phyloP scores from a whole-genome alignment of 2,329 filamentous ascomycete genomes.

The Colletotrichum cuscutae region DNA sequence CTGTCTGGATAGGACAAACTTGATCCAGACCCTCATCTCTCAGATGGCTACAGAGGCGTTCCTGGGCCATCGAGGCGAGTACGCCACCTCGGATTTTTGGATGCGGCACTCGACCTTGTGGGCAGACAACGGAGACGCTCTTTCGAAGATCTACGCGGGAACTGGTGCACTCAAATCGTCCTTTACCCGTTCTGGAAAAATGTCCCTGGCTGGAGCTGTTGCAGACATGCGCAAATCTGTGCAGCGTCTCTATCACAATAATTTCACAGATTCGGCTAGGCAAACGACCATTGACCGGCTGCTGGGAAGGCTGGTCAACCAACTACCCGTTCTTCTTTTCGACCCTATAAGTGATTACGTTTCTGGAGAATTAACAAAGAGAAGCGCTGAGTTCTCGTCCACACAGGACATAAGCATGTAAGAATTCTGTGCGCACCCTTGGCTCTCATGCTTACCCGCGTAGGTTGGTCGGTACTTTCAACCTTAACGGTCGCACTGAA shows the following conservation, averaged over 20 bases:
- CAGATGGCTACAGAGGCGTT: slow-evolving; percentile 93
- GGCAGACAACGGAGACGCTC: slow-evolving; percentile 95
- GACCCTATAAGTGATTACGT: slow-evolving; percentile 97
- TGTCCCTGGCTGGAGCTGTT: slow-evolving; percentile 91
- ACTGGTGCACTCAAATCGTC: slow-evolving; percentile 96
- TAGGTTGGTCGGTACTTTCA: slow-evolving; percentile 84
- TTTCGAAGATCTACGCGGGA: slow-evolving; percentile 96
- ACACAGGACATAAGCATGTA: slow-evolving; percentile 80
- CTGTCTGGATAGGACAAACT: slow-evolving; percentile 93
- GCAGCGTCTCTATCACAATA: slow-evolving; percentile 95
- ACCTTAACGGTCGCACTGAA: slow-evolving; percentile 87
- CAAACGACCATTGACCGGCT: slow-evolving; percentile 97
- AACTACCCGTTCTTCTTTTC: slow-evolving; percentile 84
- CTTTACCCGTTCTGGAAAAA: slow-evolving; percentile 93
- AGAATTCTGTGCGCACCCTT: slow-evolving; percentile 38
- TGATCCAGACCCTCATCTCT: slow-evolving; percentile 95
- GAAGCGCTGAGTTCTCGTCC: slow-evolving; percentile 78
- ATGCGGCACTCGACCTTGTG: slow-evolving; percentile 91
- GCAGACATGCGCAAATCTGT: slow-evolving; percentile 97
- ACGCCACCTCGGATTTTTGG: slow-evolving; percentile 85
- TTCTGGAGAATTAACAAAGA: slow-evolving; percentile 76
- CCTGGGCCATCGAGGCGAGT: slow-evolving; percentile 75
- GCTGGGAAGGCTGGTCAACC: slow-evolving; percentile 84
- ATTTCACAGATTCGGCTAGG: slow-evolving; percentile 91
- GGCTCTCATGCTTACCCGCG: slow-evolving; percentile 37